phyloP scores from a whole-genome alignment of 805 yeast genomes.

The Saccharomycopsis fermentans region DNA sequence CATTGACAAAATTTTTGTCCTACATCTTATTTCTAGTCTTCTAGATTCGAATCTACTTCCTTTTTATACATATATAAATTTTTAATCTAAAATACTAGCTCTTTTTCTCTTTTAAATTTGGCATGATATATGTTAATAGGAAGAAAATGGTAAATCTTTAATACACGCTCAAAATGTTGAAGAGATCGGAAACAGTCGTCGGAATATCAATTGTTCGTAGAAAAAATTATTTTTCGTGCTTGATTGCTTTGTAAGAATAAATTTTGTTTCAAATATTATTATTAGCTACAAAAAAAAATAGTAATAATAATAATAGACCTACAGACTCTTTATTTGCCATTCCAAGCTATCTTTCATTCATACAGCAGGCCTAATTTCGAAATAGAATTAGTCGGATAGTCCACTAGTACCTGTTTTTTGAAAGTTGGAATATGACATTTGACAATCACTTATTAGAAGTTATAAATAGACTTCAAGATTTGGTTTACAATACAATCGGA shows the following conservation, averaged over 20 bases:
- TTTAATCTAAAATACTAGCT: no score
- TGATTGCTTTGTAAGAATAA: neutral
- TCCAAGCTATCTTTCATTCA: neutral
- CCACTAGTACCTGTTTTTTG: neutral
- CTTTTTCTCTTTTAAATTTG: no score
- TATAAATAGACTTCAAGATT: slow-evolving; percentile 18
- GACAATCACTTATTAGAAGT: slow-evolving; percentile 18
- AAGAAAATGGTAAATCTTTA: neutral
- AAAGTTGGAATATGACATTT: slow-evolving; percentile 11
- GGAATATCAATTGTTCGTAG: no score
- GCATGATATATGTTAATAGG: no score
- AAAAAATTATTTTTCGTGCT: neutral
- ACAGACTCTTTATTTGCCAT: neutral
- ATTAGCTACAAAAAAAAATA: neutral
- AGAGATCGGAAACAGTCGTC: neutral
- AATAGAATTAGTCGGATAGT: no score
- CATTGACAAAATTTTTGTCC: no score
- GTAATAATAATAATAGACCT: no score
- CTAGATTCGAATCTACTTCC: no score
- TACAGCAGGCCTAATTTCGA: no score
- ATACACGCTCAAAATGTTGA: neutral
- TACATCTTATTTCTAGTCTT: no score
- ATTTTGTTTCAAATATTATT: neutral
- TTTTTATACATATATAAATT: no score
- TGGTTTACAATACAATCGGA: slow-evolving; percentile 19